Conservation (phyloP, 164 flowering plant species). For the Umbilicus rupestris region DNA sequence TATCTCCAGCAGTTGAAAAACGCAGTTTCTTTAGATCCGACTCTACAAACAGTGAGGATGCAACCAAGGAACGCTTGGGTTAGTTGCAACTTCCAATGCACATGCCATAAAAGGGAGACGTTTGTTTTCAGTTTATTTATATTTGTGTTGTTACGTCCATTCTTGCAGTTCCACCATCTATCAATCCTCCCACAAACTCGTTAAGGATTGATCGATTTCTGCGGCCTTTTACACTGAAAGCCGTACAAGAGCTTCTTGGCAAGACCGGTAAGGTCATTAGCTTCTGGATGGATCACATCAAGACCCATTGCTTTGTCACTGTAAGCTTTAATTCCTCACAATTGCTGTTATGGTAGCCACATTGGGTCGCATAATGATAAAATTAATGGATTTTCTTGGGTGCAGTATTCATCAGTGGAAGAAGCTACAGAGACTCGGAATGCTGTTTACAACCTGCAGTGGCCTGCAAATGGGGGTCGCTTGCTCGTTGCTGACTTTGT, state of each 20-base stretch:
- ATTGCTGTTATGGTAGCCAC: background rate
- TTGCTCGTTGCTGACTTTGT: constrained; percentile 79
- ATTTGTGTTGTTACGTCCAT: background rate
- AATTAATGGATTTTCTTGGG: background rate
- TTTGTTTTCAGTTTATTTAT: background rate
- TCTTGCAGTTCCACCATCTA: constrained; percentile 74
- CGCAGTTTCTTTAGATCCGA: constrained; percentile 43
- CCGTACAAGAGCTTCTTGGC: constrained; percentile 86
- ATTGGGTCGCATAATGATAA: background rate
- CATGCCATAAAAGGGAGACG: background rate
- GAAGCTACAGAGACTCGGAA: constrained; percentile 82
- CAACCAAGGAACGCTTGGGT: constrained; percentile 84
- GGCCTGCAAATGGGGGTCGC: constrained; percentile 94
- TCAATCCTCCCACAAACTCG: constrained; percentile 61
- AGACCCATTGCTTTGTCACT: constrained; percentile 94
- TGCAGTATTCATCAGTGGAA: constrained; percentile 81
- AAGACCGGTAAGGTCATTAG: constrained; percentile 65
- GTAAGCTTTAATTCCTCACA: constrained; percentile 26
- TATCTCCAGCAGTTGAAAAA: constrained; percentile 23
- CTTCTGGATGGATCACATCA: constrained; percentile 99
- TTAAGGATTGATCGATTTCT: constrained; percentile 80
- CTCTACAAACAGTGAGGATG: constrained; percentile 35
- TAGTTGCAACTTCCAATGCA: constrained; percentile 14
- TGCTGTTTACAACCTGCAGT: constrained; percentile 81
- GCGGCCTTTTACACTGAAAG: constrained; percentile 91